Evolutionary conservation across 2,329 filamentous ascomycete genomes (phyloP), one percentile per base, ranked within the genome.

Genomic region (Eurotiales sp.): DNA sequence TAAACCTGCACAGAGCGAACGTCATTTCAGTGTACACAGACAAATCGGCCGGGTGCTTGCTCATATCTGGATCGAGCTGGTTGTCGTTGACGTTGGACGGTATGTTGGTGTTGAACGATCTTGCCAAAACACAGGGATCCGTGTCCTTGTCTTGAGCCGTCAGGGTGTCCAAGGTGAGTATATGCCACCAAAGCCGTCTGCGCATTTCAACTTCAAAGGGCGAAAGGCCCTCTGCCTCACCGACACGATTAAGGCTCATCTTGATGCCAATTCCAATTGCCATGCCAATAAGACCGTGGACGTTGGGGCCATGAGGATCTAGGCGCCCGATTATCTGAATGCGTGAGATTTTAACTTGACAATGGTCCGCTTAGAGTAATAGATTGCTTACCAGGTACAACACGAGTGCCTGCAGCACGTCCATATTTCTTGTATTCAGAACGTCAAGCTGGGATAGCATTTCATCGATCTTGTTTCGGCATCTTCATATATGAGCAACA

Each of bases 151-250:
- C 63, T 43, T 63, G 58, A 4, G 60, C 61, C n/a, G 48, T 56
- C 15, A 59, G 58, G 48, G 61, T 57, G 19, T 67, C 64, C 4
- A 67, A 51, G 3, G 61, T 53, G 30, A 62, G 60, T 2, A 67
- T 56, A 53, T 77, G 72, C 70, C 74, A 77, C 77, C 77, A 80
- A 21, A 78, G 53, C n/a, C 77, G 71, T 34, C 77, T 71, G 22
- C 77, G 72, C 68, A 79, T 74, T 55, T 80, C 76, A 0, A 72
- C 74, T 46, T 80, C 76, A 53, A 77, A 77, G 0, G 73, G 73
- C 8, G 68, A 63, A 44, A 79, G 60, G 1, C 67, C 67, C 53
- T 77, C 75, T 19, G 67, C 65, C 10, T 68, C 71, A 3, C 76
- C 77, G 58, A 81, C 78, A 8, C 77, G 73, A 54, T 78, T 76